Evolutionary conservation across 1,284 basidiomycete species (phyloP).

Genomic region (Ustilago bromivora): DNA sequence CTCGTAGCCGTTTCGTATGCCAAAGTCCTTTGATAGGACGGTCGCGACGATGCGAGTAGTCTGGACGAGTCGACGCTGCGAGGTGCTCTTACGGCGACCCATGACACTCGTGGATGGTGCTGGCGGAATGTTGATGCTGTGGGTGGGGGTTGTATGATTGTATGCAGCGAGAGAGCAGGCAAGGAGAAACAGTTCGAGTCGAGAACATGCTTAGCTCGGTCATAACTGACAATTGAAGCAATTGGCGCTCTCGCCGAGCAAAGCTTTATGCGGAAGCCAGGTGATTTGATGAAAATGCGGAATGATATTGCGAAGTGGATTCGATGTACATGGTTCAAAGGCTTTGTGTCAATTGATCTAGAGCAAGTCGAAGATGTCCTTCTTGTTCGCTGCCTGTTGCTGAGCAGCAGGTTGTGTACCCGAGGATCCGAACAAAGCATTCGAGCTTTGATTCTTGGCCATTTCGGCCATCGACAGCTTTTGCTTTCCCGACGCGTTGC

Average conservation of each 20-base stretch:
- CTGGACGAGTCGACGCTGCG: constrained; percentile 10
- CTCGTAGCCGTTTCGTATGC: constrained; percentile 29
- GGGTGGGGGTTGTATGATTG: neutral
- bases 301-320: neutral
- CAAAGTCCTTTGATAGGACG: constrained; percentile 28
- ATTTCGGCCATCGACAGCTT: constrained; percentile 70
- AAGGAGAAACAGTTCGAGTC: too few species aligned
- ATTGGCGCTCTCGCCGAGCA: constrained; percentile 2
- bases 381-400: constrained; percentile 22
- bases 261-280: neutral
- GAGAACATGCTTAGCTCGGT: too few species aligned
- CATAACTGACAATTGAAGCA: too few species aligned
- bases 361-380: constrained; percentile 61
- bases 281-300: neutral
- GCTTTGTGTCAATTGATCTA: constrained; percentile 12
- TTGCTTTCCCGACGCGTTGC: constrained; percentile 35
- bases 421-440: constrained; percentile 43
- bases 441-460: constrained; percentile 65
- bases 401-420: constrained; percentile 22
- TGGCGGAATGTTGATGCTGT: neutral
- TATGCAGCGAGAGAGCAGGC: neutral
- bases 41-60: constrained; percentile 16
- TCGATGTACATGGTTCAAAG: neutral
- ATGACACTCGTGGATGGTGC: neutral
- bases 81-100: neutral